Base-by-base conservation (phyloP, 768 basidiomycete species). In the Podaxis sp. region DNA sequence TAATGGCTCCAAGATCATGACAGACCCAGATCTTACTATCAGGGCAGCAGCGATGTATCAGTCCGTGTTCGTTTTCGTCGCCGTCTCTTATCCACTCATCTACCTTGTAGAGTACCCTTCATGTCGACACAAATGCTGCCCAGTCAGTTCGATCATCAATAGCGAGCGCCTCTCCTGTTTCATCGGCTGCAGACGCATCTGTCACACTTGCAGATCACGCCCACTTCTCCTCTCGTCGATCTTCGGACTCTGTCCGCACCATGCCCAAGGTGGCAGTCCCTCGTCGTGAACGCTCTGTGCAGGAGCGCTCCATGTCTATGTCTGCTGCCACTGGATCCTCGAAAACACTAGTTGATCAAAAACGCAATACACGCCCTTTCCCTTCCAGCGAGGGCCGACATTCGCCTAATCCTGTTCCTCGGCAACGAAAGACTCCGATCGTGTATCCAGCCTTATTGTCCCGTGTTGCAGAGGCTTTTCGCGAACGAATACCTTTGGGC, bases 401-500 rank as follows among this genome's bases (percentile, higher is more conserved):
- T 60, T 80, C 80, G 11, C 80, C 80, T 20, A 73, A 70, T 20
- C 76, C 78, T 53, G 66, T 77, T 67, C 79, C 73, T 68, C 72
- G 71, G 61, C 76, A 71, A 26, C 83, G 81, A 48, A 86, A 88
- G 69, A 81, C 87, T 38, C 92, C 93, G 28, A 80, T 90, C 48
- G 89, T 98, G 57, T 97, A 98, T 77, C 96, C 97, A n/a, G 97
- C 97, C 1, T 80, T 99, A 24, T 84, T 99, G 6, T 98, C 96
- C 22, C 89, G 90, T 63, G 95, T 99, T 11, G 95, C 96, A 2
- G 92, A 94, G 65, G 94, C 93, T 3, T 97, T 99, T 78, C 89
- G 88, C 55, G 85, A 90, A 63, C 89, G 94, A 50, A 87, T 99
- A 69, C 69, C 78, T 12, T 77, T 94, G 51, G 71, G 84, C 10